phyloP scores from a whole-genome alignment of 305 asterid species.

The Salvia sclarea region DNA sequence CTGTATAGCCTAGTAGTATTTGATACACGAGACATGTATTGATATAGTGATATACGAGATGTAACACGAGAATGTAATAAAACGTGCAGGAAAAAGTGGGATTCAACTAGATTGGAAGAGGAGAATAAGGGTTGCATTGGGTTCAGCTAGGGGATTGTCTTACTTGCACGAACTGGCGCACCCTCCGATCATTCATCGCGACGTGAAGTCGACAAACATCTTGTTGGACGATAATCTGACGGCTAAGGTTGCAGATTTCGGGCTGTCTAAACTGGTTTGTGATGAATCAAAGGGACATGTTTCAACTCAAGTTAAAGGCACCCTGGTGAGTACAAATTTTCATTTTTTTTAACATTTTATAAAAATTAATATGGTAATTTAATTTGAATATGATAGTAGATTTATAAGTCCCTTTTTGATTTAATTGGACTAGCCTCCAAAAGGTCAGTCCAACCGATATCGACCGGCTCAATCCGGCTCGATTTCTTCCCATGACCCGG shows the following conservation, averaged over 20 bases:
- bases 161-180: slow-evolving; percentile 87
- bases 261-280: slow-evolving; percentile 80
- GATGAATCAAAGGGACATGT: slow-evolving; percentile 80
- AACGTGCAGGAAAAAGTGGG: slow-evolving; percentile 63
- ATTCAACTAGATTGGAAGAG: slow-evolving; percentile 82
- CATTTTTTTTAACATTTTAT: neutral
- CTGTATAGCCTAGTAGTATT: neutral
- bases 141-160: slow-evolving; percentile 95
- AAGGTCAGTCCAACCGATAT: too few relatives aligned
- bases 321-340: slow-evolving; percentile 46
- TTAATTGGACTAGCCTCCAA: too few relatives aligned
- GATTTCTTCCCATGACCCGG: too few relatives aligned
- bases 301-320: slow-evolving; percentile 97
- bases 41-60: neutral
- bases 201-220: slow-evolving; percentile 82
- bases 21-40: neutral
- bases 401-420: too few relatives aligned
- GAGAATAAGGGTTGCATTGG: slow-evolving; percentile 77
- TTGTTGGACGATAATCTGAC: slow-evolving; percentile 73
- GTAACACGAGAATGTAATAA: neutral
- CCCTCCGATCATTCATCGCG: slow-evolving; percentile 96
- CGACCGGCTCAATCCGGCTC: too few relatives aligned
- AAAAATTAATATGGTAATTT: too few relatives aligned
- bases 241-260: slow-evolving; percentile 94
- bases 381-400: too few relatives aligned